Conservation (phyloP, 179 eudicot genomes). For the Gypsophila paniculata region DNA sequence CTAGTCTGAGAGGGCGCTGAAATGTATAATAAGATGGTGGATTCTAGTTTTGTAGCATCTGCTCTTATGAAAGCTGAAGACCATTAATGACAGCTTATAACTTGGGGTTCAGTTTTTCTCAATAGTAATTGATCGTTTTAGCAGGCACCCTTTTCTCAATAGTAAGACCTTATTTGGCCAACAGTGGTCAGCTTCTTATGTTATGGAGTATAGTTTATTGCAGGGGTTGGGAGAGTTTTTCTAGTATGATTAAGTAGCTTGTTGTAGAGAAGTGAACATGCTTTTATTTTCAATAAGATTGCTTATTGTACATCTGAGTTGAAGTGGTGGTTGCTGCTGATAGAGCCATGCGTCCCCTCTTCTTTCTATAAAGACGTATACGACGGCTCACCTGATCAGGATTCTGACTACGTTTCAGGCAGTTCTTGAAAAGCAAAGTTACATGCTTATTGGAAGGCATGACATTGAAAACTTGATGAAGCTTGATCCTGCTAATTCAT, state of each 20-base stretch:
- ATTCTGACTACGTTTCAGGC: slow-evolving; percentile 55
- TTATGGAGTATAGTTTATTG: no score
- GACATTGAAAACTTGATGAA: slow-evolving; percentile 88
- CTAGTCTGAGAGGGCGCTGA: neutral
- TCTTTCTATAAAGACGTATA: neutral
- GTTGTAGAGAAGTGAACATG: slow-evolving; percentile 2
- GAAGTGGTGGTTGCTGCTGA: neutral
- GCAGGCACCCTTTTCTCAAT: slow-evolving; percentile 9
- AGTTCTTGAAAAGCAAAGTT: slow-evolving; percentile 98
- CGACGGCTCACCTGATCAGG: slow-evolving; percentile 6
- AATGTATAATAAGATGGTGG: no score
- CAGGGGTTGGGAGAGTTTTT: no score
- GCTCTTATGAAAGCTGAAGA: no score
- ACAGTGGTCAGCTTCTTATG: neutral
- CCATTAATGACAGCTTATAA: no score
- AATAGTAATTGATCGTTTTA: neutral
- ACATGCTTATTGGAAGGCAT: slow-evolving; percentile 97
- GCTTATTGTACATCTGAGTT: neutral
- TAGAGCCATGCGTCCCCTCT: neutral
- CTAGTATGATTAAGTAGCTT: slow-evolving; percentile 1
- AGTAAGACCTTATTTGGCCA: no score
- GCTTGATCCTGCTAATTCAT: slow-evolving; percentile 82
- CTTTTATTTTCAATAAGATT: slow-evolving; percentile 14
- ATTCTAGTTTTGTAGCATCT: no score
- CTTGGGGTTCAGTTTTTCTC: neutral